These are phyloP conservation scores for Abrus precatorius DNA, from an alignment of 306 rosid genomes.

Conservation along the genomic window DNA sequence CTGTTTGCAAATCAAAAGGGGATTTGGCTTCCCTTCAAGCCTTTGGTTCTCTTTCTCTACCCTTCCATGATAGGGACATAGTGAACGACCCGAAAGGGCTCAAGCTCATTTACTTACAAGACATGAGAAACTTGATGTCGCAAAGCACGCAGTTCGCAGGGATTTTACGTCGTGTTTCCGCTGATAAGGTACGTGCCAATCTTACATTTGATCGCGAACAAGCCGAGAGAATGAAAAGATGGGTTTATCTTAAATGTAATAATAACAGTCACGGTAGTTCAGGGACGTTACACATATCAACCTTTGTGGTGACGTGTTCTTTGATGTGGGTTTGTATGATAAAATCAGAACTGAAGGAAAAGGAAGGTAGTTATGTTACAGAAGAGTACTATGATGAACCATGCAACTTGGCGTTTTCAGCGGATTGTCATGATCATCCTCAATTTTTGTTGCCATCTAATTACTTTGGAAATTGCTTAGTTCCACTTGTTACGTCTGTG, in stretches of 20 bases:
- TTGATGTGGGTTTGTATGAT: slow-evolving; percentile 43
- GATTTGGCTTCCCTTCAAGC: background rate
- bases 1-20: background rate
- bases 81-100: slow-evolving; percentile 23
- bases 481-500: background rate
- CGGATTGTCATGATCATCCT: slow-evolving; percentile 50
- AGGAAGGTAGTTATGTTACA: background rate
- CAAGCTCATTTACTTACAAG: background rate
- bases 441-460: slow-evolving; percentile 33
- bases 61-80: background rate
- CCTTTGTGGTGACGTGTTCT: slow-evolving; percentile 42
- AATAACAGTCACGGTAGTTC: background rate
- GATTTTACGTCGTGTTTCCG: too few species aligned
- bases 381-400: background rate
- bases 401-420: slow-evolving; percentile 32
- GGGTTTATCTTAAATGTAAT: background rate
- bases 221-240: slow-evolving; percentile 4
- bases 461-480: slow-evolving; percentile 56
- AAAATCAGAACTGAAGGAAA: background rate
- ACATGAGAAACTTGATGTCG: background rate
- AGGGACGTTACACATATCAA: background rate
- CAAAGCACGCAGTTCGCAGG: background rate
- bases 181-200: slow-evolving; percentile 21
- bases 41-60: background rate
- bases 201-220: background rate